A percentile compares a stretch with the other conserved stretches of the same genome.
These are phyloP conservation scores for Bombardia bombarda DNA, from an alignment of 495 filamentous ascomycete genomes.

Conservation along the genomic window DNA sequence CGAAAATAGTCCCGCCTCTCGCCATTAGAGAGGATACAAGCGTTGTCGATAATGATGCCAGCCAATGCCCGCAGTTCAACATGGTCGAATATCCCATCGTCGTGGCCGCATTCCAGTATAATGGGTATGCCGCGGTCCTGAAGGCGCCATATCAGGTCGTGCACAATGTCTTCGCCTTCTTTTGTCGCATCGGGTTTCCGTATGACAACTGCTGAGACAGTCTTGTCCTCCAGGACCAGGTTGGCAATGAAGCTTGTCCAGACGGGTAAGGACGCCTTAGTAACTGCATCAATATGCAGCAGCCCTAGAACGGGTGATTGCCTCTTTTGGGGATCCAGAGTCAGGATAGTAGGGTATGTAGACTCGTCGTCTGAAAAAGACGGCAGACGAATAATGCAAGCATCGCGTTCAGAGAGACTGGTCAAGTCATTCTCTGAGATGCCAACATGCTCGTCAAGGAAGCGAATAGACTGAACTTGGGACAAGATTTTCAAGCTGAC, in stretches of 20 bases:
- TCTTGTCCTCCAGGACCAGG: constrained; percentile 1
- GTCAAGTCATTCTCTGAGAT: background rate
- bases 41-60: constrained; percentile 42
- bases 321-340: background rate
- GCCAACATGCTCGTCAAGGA: background rate
- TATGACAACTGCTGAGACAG: constrained; percentile 1
- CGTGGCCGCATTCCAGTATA: constrained; percentile 7
- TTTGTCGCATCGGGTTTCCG: background rate
- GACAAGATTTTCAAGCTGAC: background rate
- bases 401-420: background rate
- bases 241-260: constrained; percentile 6
- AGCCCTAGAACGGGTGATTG: background rate
- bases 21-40: constrained; percentile 39
- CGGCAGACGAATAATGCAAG: background rate
- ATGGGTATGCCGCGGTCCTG: constrained; percentile 4
- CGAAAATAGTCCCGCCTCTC: constrained; percentile 45
- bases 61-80: constrained; percentile 7
- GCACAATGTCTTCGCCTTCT: background rate
- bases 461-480: background rate
- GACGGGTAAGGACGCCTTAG: background rate
- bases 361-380: constrained; percentile 1
- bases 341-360: background rate
- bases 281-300: background rate
- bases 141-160: constrained; percentile 4
- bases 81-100: background rate